phyloP scores from a whole-genome alignment of 257 asterid species.

The Jacaranda copaia region DNA sequence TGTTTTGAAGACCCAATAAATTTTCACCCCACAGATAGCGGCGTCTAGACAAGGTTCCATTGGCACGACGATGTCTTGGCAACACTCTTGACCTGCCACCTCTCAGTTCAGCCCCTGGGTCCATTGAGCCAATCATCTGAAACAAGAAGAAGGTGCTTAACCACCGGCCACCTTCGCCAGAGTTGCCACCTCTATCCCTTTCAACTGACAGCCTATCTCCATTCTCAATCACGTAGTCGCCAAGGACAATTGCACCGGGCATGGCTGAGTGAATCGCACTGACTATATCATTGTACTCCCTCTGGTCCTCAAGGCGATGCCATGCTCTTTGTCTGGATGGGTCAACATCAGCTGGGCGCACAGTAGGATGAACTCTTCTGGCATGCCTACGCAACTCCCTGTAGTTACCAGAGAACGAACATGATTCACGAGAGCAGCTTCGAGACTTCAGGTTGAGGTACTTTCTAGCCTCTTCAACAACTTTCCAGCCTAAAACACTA shows the following conservation, averaged over 20 bases:
- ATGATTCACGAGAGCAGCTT: constrained; percentile 81
- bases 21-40: constrained; percentile 84
- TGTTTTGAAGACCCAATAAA: constrained; percentile 64
- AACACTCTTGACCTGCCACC: constrained; percentile 72
- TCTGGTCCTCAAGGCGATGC: constrained; percentile 76
- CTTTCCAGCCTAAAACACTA: constrained; percentile 75
- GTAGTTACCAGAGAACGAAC: constrained; percentile 74
- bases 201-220: constrained; percentile 54
- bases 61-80: constrained; percentile 68
- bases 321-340: constrained; percentile 83
- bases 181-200: constrained; percentile 41
- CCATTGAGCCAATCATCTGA: constrained; percentile 83
- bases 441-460: constrained; percentile 78
- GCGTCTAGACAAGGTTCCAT: constrained; percentile 62
- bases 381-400: constrained; percentile 85
- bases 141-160: constrained; percentile 78
- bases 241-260: constrained; percentile 88
- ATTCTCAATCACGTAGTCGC: constrained; percentile 84
- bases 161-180: constrained; percentile 65
- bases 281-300: constrained; percentile 81
- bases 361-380: constrained; percentile 80
- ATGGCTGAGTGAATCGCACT: constrained; percentile 80
- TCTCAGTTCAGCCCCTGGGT: constrained; percentile 57
- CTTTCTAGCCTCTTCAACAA: constrained; percentile 74
- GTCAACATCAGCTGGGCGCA: constrained; percentile 83